Evolutionary conservation across 2,329 filamentous ascomycete species (phyloP), one percentile per base, ranked within the genome.

Genomic region (Lizonia empirigonia): DNA sequence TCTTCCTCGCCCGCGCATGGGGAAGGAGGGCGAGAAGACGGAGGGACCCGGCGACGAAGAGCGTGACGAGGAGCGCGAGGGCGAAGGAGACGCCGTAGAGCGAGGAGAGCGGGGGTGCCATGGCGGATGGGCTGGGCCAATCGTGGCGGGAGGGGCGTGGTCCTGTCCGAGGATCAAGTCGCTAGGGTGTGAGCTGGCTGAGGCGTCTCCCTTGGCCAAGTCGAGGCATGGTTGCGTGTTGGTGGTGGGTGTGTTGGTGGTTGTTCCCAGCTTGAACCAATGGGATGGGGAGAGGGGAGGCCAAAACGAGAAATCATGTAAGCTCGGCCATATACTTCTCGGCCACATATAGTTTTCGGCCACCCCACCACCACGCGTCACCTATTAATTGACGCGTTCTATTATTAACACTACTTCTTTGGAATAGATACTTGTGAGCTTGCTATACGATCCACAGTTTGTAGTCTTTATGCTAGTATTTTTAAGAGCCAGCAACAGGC

Each of bases 21-120:
- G 73, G 69, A 19, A 78, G 68, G 47, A 78, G 73, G 29, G 68
- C 61, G 55, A 72, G 63, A 33, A 78, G 63, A 26, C 77, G 77
- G 13, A 75, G 70, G 13, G 69, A 55, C 7, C 64, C 53, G 20
- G 65, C 60, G 8, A 72, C 62, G 47, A 76, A 26, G 50, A 71
- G 50, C 26, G 74, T 68, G 34, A 68, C 44, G 46, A 74, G 53
- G 45, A 70, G 44, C 10, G 73, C 64, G 50, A 75, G 60, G 44
- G 60, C 13, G 58, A 69, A 62, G 46, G 70, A 64, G 50, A 67
- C 53, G 2, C 53, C 60, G 53, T 59, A 60, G 53, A 66, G 58
- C 1, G 58, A 55, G 23, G 57, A 53, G 6, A 35, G 55, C 16
- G 60, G 55, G 49, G 62, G 58, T 6, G 60, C 46, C 63, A 65